phyloP scores from a whole-genome alignment of 768 basidiomycete species.

The Kwoniella sp. region DNA sequence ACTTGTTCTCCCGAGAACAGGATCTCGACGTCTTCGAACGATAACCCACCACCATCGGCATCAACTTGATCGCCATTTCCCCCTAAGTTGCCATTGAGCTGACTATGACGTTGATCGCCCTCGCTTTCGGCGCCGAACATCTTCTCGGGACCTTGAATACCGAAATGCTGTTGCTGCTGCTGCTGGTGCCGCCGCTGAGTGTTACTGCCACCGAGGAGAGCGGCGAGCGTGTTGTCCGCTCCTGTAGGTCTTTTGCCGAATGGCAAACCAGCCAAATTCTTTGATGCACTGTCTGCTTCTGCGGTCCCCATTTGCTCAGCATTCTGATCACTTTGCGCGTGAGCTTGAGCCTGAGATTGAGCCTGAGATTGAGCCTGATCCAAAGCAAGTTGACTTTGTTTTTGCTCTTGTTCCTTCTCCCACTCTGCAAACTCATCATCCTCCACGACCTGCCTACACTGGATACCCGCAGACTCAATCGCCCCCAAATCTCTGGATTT shows the following conservation, averaged over 20 bases:
- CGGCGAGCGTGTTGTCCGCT: constrained; percentile 4
- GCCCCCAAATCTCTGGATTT: constrained; percentile 54
- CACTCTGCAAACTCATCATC: constrained; percentile 39
- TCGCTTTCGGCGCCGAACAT: neutral
- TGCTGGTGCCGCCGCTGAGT: neutral
- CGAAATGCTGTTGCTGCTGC: constrained; percentile 11
- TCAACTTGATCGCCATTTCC: no score
- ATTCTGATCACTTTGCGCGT: no score
- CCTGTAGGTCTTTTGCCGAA: constrained; percentile 18
- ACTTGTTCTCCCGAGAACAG: constrained; percentile 14
- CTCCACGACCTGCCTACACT: constrained; percentile 44
- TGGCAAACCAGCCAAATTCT: constrained; percentile 3
- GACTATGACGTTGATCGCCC: no score
- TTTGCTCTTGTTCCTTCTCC: constrained; percentile 16
- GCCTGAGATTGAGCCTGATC: neutral
- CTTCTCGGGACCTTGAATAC: constrained; percentile 10
- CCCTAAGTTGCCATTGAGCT: no score
- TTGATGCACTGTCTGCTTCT: neutral
- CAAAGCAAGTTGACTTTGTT: neutral
- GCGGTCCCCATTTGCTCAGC: neutral
- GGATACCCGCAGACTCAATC: constrained; percentile 35
- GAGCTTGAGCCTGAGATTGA: neutral
- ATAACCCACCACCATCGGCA: neutral
- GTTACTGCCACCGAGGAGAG: neutral
- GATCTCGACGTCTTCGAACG: constrained; percentile 10